These are phyloP conservation scores for Sporothrix phasma DNA, from an alignment of 2,329 filamentous ascomycete genomes.

Conservation along the genomic window DNA sequence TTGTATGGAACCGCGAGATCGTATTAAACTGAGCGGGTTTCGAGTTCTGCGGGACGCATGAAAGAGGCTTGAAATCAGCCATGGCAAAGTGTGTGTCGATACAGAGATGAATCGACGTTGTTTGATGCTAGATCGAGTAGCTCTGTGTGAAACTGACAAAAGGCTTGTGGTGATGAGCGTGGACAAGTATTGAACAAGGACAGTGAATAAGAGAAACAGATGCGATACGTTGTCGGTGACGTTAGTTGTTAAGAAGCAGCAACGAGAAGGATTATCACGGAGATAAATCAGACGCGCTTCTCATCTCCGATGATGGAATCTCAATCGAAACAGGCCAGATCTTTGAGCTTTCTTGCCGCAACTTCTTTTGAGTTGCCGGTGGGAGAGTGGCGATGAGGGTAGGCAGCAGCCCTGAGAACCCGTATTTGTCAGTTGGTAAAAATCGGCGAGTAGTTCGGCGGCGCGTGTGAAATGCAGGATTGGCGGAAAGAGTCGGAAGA, in stretches of 20 bases:
- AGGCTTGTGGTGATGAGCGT: background rate
- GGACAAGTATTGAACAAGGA: background rate
- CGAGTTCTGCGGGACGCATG: background rate
- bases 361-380: background rate
- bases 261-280: background rate
- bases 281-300: background rate
- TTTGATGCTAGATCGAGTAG: background rate
- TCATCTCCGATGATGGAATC: background rate
- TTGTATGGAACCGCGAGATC: background rate
- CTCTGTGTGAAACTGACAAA: background rate
- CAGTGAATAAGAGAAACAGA: background rate
- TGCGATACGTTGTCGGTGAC: background rate
- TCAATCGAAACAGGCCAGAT: background rate
- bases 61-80: background rate
- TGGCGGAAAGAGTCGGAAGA: background rate
- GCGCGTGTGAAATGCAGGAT: background rate
- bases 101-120: background rate
- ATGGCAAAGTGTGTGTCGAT: background rate
- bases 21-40: background rate
- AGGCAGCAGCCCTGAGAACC: conserved; percentile 14
- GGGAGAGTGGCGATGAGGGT: conserved; percentile 12
- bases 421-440: conserved; percentile 13
- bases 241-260: background rate
- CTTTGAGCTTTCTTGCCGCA: background rate
- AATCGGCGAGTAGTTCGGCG: background rate